Conservation (phyloP, 164 flowering plant species). For the Vitis amurensis region DNA sequence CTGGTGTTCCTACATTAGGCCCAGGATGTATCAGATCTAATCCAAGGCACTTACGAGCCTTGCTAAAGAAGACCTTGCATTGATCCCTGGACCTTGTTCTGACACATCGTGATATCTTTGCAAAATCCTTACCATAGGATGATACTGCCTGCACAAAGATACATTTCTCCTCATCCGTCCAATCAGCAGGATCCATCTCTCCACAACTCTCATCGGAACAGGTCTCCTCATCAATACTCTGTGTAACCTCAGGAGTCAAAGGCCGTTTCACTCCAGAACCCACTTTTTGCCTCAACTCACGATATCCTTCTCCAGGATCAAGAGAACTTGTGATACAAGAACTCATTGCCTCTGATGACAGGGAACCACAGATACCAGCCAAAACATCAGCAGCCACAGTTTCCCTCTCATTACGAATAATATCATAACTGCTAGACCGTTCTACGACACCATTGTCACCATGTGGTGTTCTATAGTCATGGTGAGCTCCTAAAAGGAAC, state of each 20-base stretch:
- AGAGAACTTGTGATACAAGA: slow-evolving; percentile 82
- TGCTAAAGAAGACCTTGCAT: slow-evolving; percentile 88
- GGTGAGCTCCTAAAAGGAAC: slow-evolving; percentile 22
- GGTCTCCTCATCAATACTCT: slow-evolving; percentile 67
- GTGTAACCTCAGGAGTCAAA: slow-evolving; percentile 59
- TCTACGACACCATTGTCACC: slow-evolving; percentile 31
- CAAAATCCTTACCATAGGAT: slow-evolving; percentile 80
- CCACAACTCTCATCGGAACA: slow-evolving; percentile 94
- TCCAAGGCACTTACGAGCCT: slow-evolving; percentile 83
- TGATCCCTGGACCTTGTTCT: slow-evolving; percentile 75
- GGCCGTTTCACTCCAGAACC: slow-evolving; percentile 30
- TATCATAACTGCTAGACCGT: slow-evolving; percentile 36
- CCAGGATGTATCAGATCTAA: slow-evolving; percentile 54
- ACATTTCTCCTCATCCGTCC: slow-evolving; percentile 96
- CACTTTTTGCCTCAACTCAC: slow-evolving; percentile 48
- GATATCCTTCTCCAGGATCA: slow-evolving; percentile 61
- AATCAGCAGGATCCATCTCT: slow-evolving; percentile 71
- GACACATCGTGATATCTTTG: slow-evolving; percentile 62
- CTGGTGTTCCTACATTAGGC: slow-evolving; percentile 32
- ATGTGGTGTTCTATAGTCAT: slow-evolving; percentile 17
- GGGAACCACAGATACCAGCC: slow-evolving; percentile 83
- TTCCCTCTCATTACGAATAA: slow-evolving; percentile 56
- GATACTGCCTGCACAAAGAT: slow-evolving; percentile 65
- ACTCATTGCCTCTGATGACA: slow-evolving; percentile 90
- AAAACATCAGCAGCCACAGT: slow-evolving; percentile 81